Evolutionary conservation across 306 rosid species (phyloP).

Genomic region (Dalbergia cochinchinensis): DNA sequence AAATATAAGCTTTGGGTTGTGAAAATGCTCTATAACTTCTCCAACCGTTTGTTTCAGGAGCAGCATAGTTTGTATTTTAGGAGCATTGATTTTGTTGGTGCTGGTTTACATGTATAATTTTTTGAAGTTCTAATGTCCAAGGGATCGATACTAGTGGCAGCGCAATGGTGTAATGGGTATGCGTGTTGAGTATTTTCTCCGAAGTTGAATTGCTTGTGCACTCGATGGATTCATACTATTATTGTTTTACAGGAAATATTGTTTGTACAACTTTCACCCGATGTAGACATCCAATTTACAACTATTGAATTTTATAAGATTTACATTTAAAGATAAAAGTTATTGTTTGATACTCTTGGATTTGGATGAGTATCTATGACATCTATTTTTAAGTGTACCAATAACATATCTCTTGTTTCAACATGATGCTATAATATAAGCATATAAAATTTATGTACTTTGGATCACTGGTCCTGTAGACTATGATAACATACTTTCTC

Average conservation of each 20-base stretch:
- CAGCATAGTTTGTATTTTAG: constrained; percentile 42
- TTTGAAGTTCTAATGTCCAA: constrained; percentile 56
- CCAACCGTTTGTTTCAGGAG: constrained; percentile 23
- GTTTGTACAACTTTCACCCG: too few species aligned
- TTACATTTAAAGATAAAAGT: too few species aligned
- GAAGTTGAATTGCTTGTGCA: background rate
- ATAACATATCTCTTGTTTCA: too few species aligned
- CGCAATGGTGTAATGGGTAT: constrained; percentile 31
- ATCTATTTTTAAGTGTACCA: too few species aligned
- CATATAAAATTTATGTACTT: too few species aligned
- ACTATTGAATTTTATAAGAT: too few species aligned
- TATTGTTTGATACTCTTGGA: too few species aligned
- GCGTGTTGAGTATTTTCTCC: constrained; percentile 16
- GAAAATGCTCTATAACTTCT: constrained; percentile 65
- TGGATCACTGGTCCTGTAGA: too few species aligned
- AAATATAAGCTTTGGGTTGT: constrained; percentile 86
- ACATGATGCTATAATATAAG: too few species aligned
- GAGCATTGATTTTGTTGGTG: constrained; percentile 51
- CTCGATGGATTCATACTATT: background rate
- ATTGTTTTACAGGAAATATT: background rate
- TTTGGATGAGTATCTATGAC: too few species aligned
- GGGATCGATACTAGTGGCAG: constrained; percentile 43
- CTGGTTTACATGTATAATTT: constrained; percentile 50
- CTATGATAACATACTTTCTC: too few species aligned
- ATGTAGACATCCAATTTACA: too few species aligned